phyloP scores from a whole-genome alignment of 768 basidiomycete species.

The Phylloporus sp. region DNA sequence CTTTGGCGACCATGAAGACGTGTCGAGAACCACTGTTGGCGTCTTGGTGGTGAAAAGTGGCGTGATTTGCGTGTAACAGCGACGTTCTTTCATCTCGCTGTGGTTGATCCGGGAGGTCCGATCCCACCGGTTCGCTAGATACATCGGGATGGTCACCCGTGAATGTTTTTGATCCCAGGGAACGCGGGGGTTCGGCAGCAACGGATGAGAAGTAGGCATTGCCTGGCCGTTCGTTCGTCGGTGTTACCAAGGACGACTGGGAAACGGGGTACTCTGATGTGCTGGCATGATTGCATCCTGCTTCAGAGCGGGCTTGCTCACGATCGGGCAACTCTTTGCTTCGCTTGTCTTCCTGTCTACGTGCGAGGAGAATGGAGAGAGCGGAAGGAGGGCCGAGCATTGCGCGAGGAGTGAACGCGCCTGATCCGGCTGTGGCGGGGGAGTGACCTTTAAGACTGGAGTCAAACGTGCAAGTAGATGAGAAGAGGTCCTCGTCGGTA shows the following conservation, averaged over 20 bases:
- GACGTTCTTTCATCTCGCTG: slow-evolving; percentile 19
- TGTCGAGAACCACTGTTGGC: background rate
- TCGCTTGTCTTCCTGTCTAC: slow-evolving; percentile 7
- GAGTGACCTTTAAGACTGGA: slow-evolving; percentile 12
- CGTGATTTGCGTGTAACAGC: slow-evolving; percentile 13
- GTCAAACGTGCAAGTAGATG: slow-evolving; percentile 28
- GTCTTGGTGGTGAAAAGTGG: background rate
- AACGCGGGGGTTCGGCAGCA: background rate
- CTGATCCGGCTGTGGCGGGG: slow-evolving; percentile 5
- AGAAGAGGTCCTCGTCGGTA: slow-evolving; percentile 21
- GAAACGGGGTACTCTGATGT: slow-evolving; percentile 8
- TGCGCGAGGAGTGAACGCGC: slow-evolving; percentile 24
- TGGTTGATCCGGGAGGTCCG: background rate
- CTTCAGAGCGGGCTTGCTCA: background rate
- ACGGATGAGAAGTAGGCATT: slow-evolving; percentile 4
- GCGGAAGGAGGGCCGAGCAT: slow-evolving; percentile 27
- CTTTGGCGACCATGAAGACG: background rate
- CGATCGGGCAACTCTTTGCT: background rate
- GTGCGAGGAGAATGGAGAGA: slow-evolving; percentile 35
- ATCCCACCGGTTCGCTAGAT: background rate
- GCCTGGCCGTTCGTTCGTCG: slow-evolving; percentile 15
- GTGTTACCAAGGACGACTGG: slow-evolving; percentile 15
- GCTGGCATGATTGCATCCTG: background rate
- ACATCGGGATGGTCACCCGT: background rate
- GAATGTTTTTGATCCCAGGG: background rate